phyloP scores from a whole-genome alignment of 495 filamentous ascomycete genomes.

The Penicillium bovifimosum region DNA sequence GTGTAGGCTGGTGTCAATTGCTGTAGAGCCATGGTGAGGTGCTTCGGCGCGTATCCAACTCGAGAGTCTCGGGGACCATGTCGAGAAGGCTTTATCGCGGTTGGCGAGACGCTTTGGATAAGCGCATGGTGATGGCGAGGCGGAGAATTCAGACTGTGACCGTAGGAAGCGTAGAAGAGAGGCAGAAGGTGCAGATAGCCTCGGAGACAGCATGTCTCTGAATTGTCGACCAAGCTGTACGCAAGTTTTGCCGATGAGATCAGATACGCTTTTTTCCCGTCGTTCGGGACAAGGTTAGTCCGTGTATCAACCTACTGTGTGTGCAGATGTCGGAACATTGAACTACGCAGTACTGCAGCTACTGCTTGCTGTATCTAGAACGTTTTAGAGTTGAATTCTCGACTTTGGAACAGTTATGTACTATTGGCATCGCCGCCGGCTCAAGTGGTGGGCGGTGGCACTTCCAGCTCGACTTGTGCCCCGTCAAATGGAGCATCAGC shows the following conservation, averaged over 20 bases:
- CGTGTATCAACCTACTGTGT: background rate
- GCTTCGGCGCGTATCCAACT: slow-evolving; percentile 21
- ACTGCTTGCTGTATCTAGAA: background rate
- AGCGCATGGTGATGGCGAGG: slow-evolving; percentile 32
- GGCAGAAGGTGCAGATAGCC: slow-evolving; percentile 49
- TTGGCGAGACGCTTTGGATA: slow-evolving; percentile 8
- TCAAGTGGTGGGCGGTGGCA: background rate
- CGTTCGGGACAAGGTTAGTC: slow-evolving; percentile 19
- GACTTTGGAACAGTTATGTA: background rate
- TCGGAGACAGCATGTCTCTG: slow-evolving; percentile 38
- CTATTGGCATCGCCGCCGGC: no score
- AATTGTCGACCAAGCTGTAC: slow-evolving; percentile 9
- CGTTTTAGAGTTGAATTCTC: background rate
- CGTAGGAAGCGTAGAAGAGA: slow-evolving; percentile 57
- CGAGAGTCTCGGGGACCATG: slow-evolving; percentile 16
- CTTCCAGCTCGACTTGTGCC: background rate
- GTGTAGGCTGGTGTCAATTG: slow-evolving; percentile 8
- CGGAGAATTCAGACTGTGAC: slow-evolving; percentile 53
- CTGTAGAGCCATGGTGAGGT: slow-evolving; percentile 6
- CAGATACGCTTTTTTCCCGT: slow-evolving; percentile 24
- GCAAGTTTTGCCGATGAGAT: slow-evolving; percentile 11
- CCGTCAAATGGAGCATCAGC: no score
- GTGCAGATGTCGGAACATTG: background rate
- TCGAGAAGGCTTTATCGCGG: slow-evolving; percentile 9
- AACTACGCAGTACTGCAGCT: no score